Evolutionary conservation across 257 asterid species (phyloP).

Genomic region (Handroanthus guayacan): DNA sequence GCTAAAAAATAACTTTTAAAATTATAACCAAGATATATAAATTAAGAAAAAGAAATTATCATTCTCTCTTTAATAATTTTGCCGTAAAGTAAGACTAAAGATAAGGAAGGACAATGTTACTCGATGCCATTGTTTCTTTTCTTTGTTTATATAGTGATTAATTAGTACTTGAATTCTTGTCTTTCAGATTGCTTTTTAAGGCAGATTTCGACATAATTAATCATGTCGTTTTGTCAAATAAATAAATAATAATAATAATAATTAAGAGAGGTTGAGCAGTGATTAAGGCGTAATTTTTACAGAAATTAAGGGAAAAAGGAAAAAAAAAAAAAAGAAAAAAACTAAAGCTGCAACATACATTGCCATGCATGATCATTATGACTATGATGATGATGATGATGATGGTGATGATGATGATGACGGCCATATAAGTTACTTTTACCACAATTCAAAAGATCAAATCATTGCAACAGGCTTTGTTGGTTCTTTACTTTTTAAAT

Average conservation of each 20-base stretch:
- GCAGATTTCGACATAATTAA: constrained; percentile 29
- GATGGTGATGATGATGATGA: constrained; percentile 29
- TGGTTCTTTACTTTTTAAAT: not conserved
- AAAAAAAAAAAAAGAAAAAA: constrained; percentile 24
- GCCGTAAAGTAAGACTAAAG: not conserved
- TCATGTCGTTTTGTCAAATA: not conserved
- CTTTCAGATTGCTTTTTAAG: constrained; percentile 10
- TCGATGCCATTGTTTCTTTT: not conserved
- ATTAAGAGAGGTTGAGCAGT: constrained; percentile 25
- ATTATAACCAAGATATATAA: not conserved
- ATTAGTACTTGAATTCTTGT: not conserved
- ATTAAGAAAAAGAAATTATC: not conserved
- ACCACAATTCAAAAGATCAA: constrained; percentile 41
- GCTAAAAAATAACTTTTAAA: no score
- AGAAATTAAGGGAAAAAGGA: constrained; percentile 36
- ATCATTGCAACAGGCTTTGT: constrained; percentile 53
- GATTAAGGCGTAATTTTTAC: constrained; percentile 56
- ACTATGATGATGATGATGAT: constrained; percentile 19
- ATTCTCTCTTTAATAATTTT: constrained; percentile 5
- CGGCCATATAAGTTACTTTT: constrained; percentile 26
- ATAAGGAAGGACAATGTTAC: not conserved
- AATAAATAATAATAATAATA: not conserved
- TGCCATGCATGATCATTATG: constrained; percentile 32
- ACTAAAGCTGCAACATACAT: constrained; percentile 16
- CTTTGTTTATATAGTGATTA: no score